Evolutionary conservation across 768 basidiomycete genomes (phyloP).

Genomic region (Pisolithus marmoratus): DNA sequence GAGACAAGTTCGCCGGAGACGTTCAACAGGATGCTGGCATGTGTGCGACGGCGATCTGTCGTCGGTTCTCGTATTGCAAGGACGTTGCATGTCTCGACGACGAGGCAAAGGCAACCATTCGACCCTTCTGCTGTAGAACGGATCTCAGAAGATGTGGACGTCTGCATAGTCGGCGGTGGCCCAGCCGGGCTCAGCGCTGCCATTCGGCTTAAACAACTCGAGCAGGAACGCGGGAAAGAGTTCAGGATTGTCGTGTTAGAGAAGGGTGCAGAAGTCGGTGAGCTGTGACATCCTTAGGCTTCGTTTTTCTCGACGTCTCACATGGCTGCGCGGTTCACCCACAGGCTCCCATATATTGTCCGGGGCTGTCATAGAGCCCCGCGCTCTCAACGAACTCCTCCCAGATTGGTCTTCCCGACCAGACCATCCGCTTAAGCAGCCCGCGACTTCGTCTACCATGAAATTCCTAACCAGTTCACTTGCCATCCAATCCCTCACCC

Average conservation of each 20-base stretch:
- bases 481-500: slow-evolving; percentile 86
- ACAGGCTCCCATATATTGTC: slow-evolving; percentile 91
- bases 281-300: slow-evolving; percentile 23
- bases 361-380: slow-evolving; percentile 91
- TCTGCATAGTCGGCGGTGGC: slow-evolving; percentile 94
- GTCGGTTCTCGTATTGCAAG: slow-evolving; percentile 4
- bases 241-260: slow-evolving; percentile 91
- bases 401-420: slow-evolving; percentile 70
- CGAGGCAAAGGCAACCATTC: slow-evolving; percentile 31
- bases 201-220: slow-evolving; percentile 91
- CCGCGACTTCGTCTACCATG: slow-evolving; percentile 78
- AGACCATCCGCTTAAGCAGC: slow-evolving; percentile 76
- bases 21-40: slow-evolving; percentile 3
- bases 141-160: slow-evolving; percentile 88
- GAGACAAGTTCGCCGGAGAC: neutral
- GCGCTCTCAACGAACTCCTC: slow-evolving; percentile 84
- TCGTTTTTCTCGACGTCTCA: neutral
- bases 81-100: slow-evolving; percentile 11
- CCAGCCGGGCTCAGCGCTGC: slow-evolving; percentile 96
- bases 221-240: slow-evolving; percentile 70
- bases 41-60: slow-evolving; percentile 5
- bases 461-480: slow-evolving; percentile 67
- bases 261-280: slow-evolving; percentile 90
- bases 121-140: slow-evolving; percentile 68
- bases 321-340: neutral